A percentile compares a stretch with the other conserved stretches of the same genome.
phyloP scores from a whole-genome alignment of 495 filamentous ascomycete species.

The Pseudevernia furfuracea region DNA sequence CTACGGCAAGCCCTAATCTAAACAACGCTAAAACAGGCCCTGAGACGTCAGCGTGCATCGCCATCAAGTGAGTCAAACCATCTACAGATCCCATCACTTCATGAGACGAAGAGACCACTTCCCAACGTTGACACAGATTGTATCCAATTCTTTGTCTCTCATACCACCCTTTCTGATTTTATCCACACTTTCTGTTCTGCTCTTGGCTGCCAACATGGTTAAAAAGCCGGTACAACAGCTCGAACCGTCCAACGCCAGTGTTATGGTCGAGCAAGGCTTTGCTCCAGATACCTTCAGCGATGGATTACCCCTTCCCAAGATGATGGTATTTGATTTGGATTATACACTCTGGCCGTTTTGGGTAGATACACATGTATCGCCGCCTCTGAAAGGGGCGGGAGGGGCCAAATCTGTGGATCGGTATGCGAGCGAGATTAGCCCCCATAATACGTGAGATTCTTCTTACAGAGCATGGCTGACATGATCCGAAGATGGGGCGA shows the following conservation, averaged over 20 bases:
- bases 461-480: background rate
- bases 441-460: background rate
- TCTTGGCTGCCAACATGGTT: slow-evolving; percentile 12
- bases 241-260: slow-evolving; percentile 11
- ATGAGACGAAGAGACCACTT: background rate
- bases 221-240: slow-evolving; percentile 10
- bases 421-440: slow-evolving; percentile 26
- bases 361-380: slow-evolving; percentile 84
- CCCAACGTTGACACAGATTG: background rate
- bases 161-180: background rate
- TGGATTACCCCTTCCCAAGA: slow-evolving; percentile 69
- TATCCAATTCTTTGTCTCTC: background rate
- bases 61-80: background rate
- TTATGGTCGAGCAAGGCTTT: slow-evolving; percentile 19
- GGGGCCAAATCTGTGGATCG: slow-evolving; percentile 47
- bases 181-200: background rate
- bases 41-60: background rate
- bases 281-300: slow-evolving; percentile 63
- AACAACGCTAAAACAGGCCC: background rate
- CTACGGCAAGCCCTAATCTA: too few species aligned
- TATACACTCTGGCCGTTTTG: slow-evolving; percentile 98
- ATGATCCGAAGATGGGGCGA: slow-evolving; percentile 55
- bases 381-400: slow-evolving; percentile 62
- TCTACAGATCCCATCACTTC: background rate
- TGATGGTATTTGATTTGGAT: slow-evolving; percentile 90